These are phyloP conservation scores for Talaromyces pinophilus DNA, from an alignment of 2,329 filamentous ascomycete species.

Conservation along the genomic window DNA sequence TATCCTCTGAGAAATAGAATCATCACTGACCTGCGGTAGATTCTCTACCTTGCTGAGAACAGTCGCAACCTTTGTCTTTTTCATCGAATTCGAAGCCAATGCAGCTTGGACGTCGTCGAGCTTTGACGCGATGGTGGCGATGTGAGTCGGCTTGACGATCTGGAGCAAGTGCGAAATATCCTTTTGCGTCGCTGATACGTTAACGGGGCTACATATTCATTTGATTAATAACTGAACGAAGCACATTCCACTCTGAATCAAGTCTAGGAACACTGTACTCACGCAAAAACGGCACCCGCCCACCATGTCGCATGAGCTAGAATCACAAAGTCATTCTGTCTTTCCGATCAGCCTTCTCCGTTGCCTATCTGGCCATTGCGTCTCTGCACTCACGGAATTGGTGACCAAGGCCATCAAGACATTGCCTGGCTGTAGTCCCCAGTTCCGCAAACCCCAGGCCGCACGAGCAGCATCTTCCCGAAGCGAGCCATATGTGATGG, in stretches of 20 bases:
- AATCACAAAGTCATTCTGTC: conserved; percentile 30
- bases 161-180: conserved; percentile 30
- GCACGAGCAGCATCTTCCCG: conserved; percentile 28
- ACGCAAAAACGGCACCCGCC: conserved; percentile 31
- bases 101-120: conserved; percentile 27
- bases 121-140: conserved; percentile 28
- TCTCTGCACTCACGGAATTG: conserved; percentile 26
- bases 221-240: not conserved
- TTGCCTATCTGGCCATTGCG: not conserved
- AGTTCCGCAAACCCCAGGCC: conserved; percentile 30
- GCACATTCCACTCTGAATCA: not conserved
- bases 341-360: not conserved
- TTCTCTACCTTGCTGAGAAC: conserved; percentile 6
- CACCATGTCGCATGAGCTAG: conserved; percentile 33
- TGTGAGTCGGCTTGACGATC: conserved; percentile 28
- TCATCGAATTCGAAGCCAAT: conserved; percentile 21
- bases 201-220: conserved; percentile 22
- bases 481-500: conserved; percentile 32
- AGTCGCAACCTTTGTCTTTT: conserved; percentile 5
- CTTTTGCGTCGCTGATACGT: conserved; percentile 27
- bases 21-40: conserved; percentile 1
- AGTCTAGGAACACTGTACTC: not conserved
- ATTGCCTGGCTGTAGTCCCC: conserved; percentile 28
- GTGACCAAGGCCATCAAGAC: conserved; percentile 29
- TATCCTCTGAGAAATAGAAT: not conserved